Evolutionary conservation across 2,329 filamentous ascomycete genomes (phyloP), one percentile per base, ranked within the genome.

Genomic region (Pseudonectria buxi): DNA sequence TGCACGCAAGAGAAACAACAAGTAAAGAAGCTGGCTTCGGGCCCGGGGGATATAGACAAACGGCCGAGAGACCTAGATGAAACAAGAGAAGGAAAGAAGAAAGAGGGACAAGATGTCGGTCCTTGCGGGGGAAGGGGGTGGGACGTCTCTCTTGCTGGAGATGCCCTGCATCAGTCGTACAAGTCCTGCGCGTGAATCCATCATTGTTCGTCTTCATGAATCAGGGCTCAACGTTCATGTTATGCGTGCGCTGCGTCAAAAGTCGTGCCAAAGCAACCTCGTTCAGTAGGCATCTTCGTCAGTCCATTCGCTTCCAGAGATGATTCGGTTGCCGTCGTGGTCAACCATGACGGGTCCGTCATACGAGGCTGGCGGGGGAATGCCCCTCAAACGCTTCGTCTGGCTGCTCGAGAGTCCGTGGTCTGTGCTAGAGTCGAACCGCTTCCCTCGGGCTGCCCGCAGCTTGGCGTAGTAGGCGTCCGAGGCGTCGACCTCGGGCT

Each of bases 401-500:
- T 71, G 65, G 49, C 61, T 65, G 32, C 61, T 58, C 24, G 64
- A 53, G 7, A 58, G 53, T n/a, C 57, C 55, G 41, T 68, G 65
- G 6, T 56, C 59, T 24, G 62, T 60, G 31, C 76, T 74, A 10
- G 70, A 69, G 14, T 65, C 68, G 40, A 75, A 69, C 30, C 82
- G 73, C 64, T 87, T 89, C 47, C 72, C 57, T 25, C 78, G 74
- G 6, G 81, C 72, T 24, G 81, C 79, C 38, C 82, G 75, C 35
- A 89, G 66, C 60, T 86, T 87, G 45, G 85, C 83, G 54, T 86
- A 86, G 60, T 94, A 94, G 9, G 78, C 72, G 41, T 92, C 86
- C 4, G 80, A 81, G 1, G 75, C 76, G 56, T 95, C 88, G 15
- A 73, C 71, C 51, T 87, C 84, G 0, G 81, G 77, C 52, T 87